phyloP scores from a whole-genome alignment of 192 early-diverging fungal species.

The Dissophora globulifera region DNA sequence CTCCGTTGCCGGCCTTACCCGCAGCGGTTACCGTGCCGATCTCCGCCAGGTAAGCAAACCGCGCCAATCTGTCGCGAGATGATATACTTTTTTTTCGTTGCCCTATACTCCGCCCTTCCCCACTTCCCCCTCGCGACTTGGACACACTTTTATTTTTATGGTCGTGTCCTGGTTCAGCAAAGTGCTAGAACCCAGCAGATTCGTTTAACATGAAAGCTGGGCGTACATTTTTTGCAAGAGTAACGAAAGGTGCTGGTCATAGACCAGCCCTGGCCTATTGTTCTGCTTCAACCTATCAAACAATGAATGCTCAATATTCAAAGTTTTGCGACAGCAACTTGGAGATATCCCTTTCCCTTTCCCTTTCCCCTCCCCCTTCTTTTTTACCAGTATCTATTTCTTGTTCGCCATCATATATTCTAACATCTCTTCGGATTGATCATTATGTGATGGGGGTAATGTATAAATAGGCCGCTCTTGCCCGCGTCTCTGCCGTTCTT shows the following conservation, averaged over 20 bases:
- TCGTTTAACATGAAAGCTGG: conserved; percentile 53
- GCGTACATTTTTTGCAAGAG: conserved; percentile 58
- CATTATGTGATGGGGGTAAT: no score
- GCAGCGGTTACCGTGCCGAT: conserved; percentile 75
- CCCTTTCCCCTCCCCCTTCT: not conserved
- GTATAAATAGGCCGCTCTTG: conserved; percentile 81
- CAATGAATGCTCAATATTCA: conserved; percentile 47
- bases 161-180: conserved; percentile 20
- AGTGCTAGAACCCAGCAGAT: conserved; percentile 59
- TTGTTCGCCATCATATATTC: not conserved
- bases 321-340: conserved; percentile 51
- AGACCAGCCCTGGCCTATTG: not conserved
- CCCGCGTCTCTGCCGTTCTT: conserved; percentile 74
- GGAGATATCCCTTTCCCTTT: conserved; percentile 28
- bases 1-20: conserved; percentile 68
- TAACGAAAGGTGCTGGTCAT: conserved; percentile 2
- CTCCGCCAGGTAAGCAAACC: conserved; percentile 65
- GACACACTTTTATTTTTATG: not conserved
- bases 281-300: conserved; percentile 27
- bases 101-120: not conserved
- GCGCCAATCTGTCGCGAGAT: not conserved
- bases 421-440: no score
- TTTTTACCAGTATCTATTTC: not conserved
- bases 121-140: no score
- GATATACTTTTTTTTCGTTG: not conserved